A percentile compares a stretch with the other conserved stretches of the same genome.
These are phyloP conservation scores for Gamsiella multidivaricata DNA, from an alignment of 192 early-diverging fungal genomes.

Conservation along the genomic window DNA sequence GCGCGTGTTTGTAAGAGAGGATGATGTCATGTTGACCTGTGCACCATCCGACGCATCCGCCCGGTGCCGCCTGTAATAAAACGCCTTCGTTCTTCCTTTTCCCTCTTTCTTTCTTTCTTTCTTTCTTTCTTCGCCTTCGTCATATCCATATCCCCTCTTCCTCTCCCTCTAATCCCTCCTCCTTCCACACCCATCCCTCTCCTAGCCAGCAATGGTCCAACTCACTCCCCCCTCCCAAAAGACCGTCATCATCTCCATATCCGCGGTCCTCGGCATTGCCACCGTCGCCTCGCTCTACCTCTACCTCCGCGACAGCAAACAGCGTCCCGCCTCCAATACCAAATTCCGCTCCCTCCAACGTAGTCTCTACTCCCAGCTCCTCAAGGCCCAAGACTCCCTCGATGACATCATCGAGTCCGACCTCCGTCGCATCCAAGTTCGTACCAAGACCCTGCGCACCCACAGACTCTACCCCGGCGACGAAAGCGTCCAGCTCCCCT, in stretches of 20 bases:
- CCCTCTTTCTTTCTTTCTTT: no score
- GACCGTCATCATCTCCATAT: conserved; percentile 26
- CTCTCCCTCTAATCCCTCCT: neutral
- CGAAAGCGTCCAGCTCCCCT: conserved; percentile 19
- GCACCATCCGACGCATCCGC: no score
- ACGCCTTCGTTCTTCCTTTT: no score
- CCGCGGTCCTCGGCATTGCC: conserved; percentile 29
- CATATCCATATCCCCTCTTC: neutral
- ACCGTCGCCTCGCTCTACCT: conserved; percentile 36
- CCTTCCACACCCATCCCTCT: neutral
- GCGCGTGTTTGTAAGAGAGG: no score
- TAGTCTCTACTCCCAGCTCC: conserved; percentile 20
- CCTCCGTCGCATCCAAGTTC: conserved; percentile 35
- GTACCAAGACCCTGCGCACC: conserved; percentile 24
- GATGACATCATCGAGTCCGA: conserved; percentile 16
- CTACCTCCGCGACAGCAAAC: conserved; percentile 13
- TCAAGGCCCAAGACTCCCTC: conserved; percentile 20
- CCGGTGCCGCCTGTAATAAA: no score
- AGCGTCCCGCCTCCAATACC: neutral
- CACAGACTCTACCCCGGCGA: conserved; percentile 29
- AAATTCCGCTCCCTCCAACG: conserved; percentile 11
- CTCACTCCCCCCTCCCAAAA: conserved; percentile 16
- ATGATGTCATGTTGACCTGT: no score
- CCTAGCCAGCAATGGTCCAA: neutral
- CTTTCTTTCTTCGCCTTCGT: neutral